phyloP scores from a whole-genome alignment of 2,329 filamentous ascomycete genomes.

The Rhynchosporium secalis region DNA sequence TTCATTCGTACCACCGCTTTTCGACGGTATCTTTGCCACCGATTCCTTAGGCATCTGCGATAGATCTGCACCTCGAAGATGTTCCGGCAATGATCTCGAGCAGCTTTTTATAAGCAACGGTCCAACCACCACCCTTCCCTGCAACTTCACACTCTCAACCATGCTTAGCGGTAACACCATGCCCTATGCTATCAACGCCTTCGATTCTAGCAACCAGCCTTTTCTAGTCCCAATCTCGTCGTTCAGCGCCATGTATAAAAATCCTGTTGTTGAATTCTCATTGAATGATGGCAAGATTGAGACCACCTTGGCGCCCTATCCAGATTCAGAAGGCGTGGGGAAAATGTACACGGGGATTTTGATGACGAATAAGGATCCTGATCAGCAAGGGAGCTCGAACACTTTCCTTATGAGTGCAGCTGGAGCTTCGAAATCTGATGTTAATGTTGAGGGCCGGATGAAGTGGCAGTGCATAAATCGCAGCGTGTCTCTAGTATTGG shows the following conservation, averaged over 20 bases:
- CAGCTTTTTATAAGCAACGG: not conserved
- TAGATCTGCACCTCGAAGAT: not conserved
- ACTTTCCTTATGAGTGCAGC: not conserved
- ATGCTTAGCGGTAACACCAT: not conserved
- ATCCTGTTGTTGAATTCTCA: constrained; percentile 5
- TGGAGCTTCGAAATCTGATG: not conserved
- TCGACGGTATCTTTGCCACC: not conserved
- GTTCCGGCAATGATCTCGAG: not conserved
- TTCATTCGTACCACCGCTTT: not conserved
- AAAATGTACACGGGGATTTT: not conserved
- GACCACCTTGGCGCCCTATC: not conserved
- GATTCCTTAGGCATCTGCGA: not conserved
- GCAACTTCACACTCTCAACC: not conserved
- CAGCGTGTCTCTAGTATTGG: constrained; percentile 1
- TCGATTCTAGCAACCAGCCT: not conserved
- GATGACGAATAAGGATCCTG: not conserved
- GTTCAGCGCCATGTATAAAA: not conserved
- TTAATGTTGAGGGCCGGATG: constrained; percentile 3
- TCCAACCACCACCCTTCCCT: not conserved
- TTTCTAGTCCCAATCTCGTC: not conserved
- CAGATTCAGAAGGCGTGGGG: not conserved
- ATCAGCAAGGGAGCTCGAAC: constrained; percentile 11
- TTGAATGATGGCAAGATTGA: constrained; percentile 3
- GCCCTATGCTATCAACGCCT: not conserved
- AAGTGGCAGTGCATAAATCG: constrained; percentile 11